Evolutionary conservation across 306 rosid species (phyloP), one percentile per base, ranked within the genome.

Genomic region (Cucurbita maxima): DNA sequence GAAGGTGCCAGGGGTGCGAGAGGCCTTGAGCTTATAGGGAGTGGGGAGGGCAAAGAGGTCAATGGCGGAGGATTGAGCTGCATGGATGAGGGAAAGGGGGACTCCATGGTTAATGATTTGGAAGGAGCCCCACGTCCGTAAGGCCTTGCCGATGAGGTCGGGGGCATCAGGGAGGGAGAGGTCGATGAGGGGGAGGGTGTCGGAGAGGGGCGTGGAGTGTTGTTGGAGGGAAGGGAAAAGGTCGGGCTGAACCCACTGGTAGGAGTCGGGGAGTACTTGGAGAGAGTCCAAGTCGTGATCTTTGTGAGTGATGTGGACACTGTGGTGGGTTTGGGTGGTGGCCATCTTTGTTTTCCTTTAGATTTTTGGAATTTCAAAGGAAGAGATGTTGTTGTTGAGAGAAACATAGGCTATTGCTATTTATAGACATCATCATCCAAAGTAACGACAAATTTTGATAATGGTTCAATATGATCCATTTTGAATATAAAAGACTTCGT

Each of bases 51-150:
- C 79, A 87, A 94, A 94, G 8, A 94, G 92, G 52, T 72, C 48
- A 5, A 76, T 63, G 0, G 85, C 85, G 4, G 77, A 8, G 19
- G 64, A 40, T 36, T 91, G 88, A 67, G 89, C 75, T 77, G 87
- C 83, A 10, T 78, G 66, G 10, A 91, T 80, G 44, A 94, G 88
- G 3, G 22, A 59, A 2, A 6, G 1, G 4, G 91, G 83, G 76
- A 91, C 22, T 12, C 85, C 90, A 55, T 94, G 97, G 81, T 88
- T 89, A 5, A 81, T 82, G 30, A 91, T 86, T 38, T 94, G 99
- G 77, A 84, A 94, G 3, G 80, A 88, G 6, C 99, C 99, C 99
- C 97, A 94, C 12, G 88, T 84, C n/a, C 64, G 80, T 82, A 94
- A 91, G 83, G 97, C 96, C 82, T 81, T 83, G 25, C 90, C 89